Conservation (phyloP, 805 yeast genomes). For the Candida oleophila region DNA sequence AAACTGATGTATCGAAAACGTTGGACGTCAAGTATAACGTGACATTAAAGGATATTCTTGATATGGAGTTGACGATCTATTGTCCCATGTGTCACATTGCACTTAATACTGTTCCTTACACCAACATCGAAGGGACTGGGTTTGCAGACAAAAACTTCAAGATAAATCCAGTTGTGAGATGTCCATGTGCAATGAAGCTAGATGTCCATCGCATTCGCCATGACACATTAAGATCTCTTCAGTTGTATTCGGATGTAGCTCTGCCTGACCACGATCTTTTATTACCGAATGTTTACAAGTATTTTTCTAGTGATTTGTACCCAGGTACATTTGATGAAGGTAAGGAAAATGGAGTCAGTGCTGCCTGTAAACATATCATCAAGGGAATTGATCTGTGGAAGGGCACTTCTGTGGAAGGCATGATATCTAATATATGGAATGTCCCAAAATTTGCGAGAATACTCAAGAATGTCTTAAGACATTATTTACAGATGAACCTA, state of each 20-base stretch:
- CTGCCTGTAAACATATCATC: background rate
- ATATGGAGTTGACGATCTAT: background rate
- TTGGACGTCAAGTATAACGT: background rate
- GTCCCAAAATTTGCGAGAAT: background rate
- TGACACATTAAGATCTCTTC: conserved; percentile 6
- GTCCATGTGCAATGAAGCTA: background rate
- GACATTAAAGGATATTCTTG: background rate
- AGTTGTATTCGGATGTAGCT: conserved; percentile 6
- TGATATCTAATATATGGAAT: background rate
- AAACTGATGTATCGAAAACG: background rate
- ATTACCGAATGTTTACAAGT: conserved; percentile 1
- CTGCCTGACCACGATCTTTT: background rate
- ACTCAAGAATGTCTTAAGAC: conserved; percentile 2
- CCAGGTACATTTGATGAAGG: background rate
- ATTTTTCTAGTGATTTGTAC: conserved; percentile 1
- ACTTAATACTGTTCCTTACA: background rate
- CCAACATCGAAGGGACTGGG: background rate
- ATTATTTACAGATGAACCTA: conserved; percentile 10
- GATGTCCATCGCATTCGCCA: background rate
- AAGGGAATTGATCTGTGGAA: background rate
- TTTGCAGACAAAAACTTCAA: background rate
- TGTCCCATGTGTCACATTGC: background rate
- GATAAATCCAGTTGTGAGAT: background rate
- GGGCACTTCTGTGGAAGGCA: background rate
- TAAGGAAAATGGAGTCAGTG: background rate